Conservation (phyloP, 768 basidiomycete genomes). For the Trametes elegans region DNA sequence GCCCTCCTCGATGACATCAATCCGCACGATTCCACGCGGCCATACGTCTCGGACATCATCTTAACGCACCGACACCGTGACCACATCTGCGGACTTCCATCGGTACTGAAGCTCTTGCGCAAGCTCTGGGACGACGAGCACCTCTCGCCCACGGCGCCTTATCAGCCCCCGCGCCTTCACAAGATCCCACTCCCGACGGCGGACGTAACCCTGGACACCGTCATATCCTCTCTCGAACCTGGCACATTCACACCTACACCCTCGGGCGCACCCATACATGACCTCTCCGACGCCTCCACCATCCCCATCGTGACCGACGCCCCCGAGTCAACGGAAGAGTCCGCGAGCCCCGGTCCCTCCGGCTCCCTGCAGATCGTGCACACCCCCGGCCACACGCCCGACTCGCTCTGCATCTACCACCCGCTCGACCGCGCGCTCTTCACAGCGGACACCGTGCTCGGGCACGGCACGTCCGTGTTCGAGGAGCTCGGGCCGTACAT, state of each 20-base stretch:
- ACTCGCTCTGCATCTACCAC: constrained; percentile 77
- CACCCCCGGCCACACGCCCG: constrained; percentile 88
- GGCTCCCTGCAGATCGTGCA: constrained; percentile 64
- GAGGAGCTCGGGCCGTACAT: constrained; percentile 78
- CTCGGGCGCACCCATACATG: constrained; percentile 49
- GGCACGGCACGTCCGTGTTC: constrained; percentile 88
- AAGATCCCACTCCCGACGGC: constrained; percentile 54
- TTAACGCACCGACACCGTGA: constrained; percentile 91
- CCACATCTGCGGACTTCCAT: constrained; percentile 74
- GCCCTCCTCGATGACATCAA: constrained; percentile 47
- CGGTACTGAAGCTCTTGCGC: constrained; percentile 65
- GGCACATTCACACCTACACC: constrained; percentile 47
- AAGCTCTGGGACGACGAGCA: constrained; percentile 58
- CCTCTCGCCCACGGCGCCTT: constrained; percentile 37
- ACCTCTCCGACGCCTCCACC: constrained; percentile 54
- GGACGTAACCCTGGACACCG: constrained; percentile 38
- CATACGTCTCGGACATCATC: constrained; percentile 83
- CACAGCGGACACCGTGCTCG: constrained; percentile 89
- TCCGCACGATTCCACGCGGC: constrained; percentile 38
- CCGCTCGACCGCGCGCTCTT: constrained; percentile 73
- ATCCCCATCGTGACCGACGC: constrained; percentile 36
- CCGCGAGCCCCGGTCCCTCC: constrained; percentile 13
- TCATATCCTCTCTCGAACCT: constrained; percentile 38
- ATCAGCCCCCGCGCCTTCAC: constrained; percentile 69
- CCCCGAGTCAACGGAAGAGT: too few species aligned